These are phyloP conservation scores for Babesia divergens DNA, from an alignment of 169 alveolate species.

Conservation along the genomic window DNA sequence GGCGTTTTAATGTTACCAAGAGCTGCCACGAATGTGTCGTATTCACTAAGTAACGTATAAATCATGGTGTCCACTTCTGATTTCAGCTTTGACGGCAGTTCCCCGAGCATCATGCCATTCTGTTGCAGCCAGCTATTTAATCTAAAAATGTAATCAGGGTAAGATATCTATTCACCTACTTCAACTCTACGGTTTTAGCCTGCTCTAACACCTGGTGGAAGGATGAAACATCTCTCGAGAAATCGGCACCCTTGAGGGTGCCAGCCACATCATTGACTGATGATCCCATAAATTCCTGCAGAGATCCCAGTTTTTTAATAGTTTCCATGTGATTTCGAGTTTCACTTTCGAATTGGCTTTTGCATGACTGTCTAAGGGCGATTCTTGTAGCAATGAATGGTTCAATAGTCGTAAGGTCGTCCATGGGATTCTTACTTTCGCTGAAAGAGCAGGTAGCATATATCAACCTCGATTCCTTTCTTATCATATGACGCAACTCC, in stretches of 20 bases:
- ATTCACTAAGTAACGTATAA: background rate
- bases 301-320: background rate
- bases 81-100: constrained; percentile 14
- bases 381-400: background rate
- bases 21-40: background rate
- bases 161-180: background rate
- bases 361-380: background rate
- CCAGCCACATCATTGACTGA: constrained; percentile 13
- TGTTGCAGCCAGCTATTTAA: constrained; percentile 21
- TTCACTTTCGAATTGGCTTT: background rate
- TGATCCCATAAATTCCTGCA: background rate
- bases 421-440: background rate
- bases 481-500: background rate
- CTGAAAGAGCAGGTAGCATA: background rate
- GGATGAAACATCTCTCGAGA: background rate
- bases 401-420: background rate
- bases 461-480: background rate
- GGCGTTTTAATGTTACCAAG: background rate
- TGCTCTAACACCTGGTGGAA: background rate
- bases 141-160: background rate
- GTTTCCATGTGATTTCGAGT: background rate
- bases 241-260: constrained; percentile 2
- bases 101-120: constrained; percentile 1
- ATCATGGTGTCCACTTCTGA: constrained; percentile 20
- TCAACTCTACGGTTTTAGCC: constrained; percentile 7